Evolutionary conservation across 441 rosid species (phyloP), one percentile per base, ranked within the genome.

Genomic region (Capsella rubella): DNA sequence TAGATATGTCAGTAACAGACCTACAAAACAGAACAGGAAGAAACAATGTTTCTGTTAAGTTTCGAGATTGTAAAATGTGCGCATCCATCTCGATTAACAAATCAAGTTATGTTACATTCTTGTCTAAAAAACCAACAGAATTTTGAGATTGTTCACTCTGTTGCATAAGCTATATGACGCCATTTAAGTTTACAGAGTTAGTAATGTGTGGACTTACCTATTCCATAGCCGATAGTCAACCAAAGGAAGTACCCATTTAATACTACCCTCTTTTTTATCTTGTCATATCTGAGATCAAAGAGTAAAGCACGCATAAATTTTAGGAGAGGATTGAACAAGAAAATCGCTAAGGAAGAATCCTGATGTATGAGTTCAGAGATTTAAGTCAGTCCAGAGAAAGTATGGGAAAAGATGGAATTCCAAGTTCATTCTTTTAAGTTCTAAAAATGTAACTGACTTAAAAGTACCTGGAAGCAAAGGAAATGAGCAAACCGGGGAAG

Each of bases 401-500:
- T 7, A 46, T 46, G 6, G 52, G 54, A 32, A 16, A 16, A 45
- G 56, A 45, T 46, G 15, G 15, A 46, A 34, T 42, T 66, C 27
- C 35, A 66, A 47, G 60, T 35, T 49, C 57, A 18, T 60, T 54
- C 8, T 60, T 32, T 50, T 39, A 70, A 54, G 52, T 46, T 46
- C 18, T 69, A 9, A 35, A 39, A 55, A 43, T 68, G 16, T 29
- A n/a, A 71, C 8, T 18, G 42, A 21, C 59, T 69, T 6, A 7
- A 21, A n/a, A 28, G 66, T 86, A 96, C 99, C 99, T 96, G 73
- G 64, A 82, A 53, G 90, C 73, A 84, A 96, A 95, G 55, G 88
- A 85, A 69, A 93, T 77, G 35, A 96, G 96, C 90, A 96, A 79
- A 80, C 99, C 99, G 62, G 98, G 98, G 77, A 96, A 93, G 69